A percentile compares a stretch with the other conserved stretches of the same genome.
Conservation (phyloP, 2,329 filamentous ascomycete species). For the Microdochium bolleyi region DNA sequence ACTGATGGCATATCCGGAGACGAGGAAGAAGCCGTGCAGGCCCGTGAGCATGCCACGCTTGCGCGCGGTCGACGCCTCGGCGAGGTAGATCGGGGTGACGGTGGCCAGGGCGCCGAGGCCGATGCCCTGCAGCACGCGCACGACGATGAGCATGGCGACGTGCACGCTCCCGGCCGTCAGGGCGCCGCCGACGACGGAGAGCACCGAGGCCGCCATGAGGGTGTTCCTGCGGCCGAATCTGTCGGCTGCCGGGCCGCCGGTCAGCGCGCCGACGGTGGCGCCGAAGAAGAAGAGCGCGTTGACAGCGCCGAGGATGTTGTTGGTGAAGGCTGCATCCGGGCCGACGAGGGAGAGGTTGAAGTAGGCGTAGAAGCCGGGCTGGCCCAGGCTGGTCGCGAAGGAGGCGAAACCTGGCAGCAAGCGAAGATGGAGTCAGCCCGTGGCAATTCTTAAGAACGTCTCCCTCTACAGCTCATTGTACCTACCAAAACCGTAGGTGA, state of each 20-base stretch:
- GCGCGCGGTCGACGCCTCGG: slow-evolving; percentile 55
- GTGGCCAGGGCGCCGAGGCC: slow-evolving; percentile 53
- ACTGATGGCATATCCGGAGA: slow-evolving; percentile 49
- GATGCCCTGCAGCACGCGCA: slow-evolving; percentile 47
- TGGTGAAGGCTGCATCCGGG: slow-evolving; percentile 2
- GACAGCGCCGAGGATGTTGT: slow-evolving; percentile 3
- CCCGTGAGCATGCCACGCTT: slow-evolving; percentile 55
- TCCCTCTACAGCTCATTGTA: too few relatives aligned
- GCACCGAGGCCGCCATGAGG: slow-evolving; percentile 44
- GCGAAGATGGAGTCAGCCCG: too few relatives aligned
- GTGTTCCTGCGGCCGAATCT: slow-evolving; percentile 48
- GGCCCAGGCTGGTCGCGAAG: slow-evolving; percentile 5
- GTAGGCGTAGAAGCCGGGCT: slow-evolving; percentile 3
- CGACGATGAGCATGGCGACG: slow-evolving; percentile 48
- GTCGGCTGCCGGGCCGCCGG: slow-evolving; percentile 45
- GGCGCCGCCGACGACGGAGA: slow-evolving; percentile 53
- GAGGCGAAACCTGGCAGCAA: slow-evolving; percentile 2
- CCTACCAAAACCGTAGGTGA: slow-evolving; percentile 5
- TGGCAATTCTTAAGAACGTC: too few relatives aligned
- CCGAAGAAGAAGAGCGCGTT: slow-evolving; percentile 3
- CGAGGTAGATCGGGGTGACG: slow-evolving; percentile 58
- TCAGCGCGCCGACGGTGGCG: slow-evolving; percentile 11
- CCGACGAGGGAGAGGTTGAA: slow-evolving; percentile 3
- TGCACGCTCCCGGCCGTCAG: slow-evolving; percentile 49
- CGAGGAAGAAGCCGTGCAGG: slow-evolving; percentile 59